phyloP scores from a whole-genome alignment of 495 filamentous ascomycete genomes.

The Pyrenula massariospora region DNA sequence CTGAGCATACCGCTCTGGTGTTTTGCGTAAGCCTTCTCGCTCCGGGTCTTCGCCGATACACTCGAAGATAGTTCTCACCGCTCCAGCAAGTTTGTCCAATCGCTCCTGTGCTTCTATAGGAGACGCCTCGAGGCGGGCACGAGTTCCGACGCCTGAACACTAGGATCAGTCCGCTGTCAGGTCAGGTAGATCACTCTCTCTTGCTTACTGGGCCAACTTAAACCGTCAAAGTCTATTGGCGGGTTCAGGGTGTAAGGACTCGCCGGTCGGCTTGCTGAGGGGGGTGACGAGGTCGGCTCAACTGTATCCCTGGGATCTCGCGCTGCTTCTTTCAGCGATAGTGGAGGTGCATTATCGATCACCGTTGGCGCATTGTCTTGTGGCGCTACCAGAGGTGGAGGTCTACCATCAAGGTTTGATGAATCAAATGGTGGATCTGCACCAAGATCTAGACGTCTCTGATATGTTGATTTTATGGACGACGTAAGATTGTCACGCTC shows the following conservation, averaged over 20 bases:
- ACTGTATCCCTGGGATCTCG: constrained; percentile 68
- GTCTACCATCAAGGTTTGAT: constrained; percentile 7
- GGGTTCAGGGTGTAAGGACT: constrained; percentile 53
- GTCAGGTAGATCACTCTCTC: not conserved
- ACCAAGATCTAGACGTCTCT: constrained; percentile 27
- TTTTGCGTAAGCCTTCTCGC: constrained; percentile 76
- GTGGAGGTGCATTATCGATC: constrained; percentile 5
- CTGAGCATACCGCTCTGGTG: constrained; percentile 85
- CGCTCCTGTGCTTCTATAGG: constrained; percentile 59
- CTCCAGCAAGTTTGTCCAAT: constrained; percentile 68
- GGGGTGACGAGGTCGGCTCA: constrained; percentile 34
- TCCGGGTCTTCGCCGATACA: constrained; percentile 94
- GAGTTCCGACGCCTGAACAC: constrained; percentile 58
- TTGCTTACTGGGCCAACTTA: constrained; percentile 60
- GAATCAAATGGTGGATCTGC: constrained; percentile 16
- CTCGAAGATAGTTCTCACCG: constrained; percentile 83
- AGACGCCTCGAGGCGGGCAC: constrained; percentile 67
- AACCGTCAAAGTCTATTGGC: constrained; percentile 57
- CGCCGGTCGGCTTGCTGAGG: constrained; percentile 38
- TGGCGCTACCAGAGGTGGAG: constrained; percentile 12
- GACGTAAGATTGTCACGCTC: constrained; percentile 39
- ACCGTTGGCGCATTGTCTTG: not conserved
- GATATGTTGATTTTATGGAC: constrained; percentile 39
- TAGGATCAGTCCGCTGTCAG: constrained; percentile 5
- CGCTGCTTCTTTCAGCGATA: constrained; percentile 48